Percentiles rank a stretch among this genome's conserved stretches.
These are phyloP conservation scores for Martiniozyma abietophila DNA, from an alignment of 805 yeast species.

Conservation along the genomic window DNA sequence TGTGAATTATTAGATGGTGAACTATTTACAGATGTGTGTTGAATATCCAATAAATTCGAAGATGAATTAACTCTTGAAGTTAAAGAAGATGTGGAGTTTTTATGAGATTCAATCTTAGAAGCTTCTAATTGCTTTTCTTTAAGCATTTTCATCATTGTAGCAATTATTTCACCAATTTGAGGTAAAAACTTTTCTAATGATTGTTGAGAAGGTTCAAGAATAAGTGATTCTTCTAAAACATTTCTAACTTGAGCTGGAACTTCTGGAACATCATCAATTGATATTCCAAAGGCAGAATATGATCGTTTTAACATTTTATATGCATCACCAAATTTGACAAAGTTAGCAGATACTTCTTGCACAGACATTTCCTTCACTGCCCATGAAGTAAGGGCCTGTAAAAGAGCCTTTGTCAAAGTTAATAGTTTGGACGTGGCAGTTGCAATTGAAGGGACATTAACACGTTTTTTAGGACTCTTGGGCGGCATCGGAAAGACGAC, in stretches of 20 bases:
- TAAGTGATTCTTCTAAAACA: constrained; percentile 77
- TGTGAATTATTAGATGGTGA: background rate
- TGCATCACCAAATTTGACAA: constrained; percentile 88
- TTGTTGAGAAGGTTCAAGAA: constrained; percentile 77
- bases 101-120: constrained; percentile 11
- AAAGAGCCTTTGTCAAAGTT: constrained; percentile 78
- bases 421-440: constrained; percentile 48
- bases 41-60: background rate
- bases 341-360: constrained; percentile 77
- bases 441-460: constrained; percentile 56
- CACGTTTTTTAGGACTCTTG: no score
- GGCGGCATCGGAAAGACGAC: no score
- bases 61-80: constrained; percentile 3
- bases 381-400: constrained; percentile 89
- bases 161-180: constrained; percentile 75
- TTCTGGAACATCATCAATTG: constrained; percentile 76
- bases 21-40: background rate
- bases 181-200: constrained; percentile 77
- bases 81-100: constrained; percentile 3
- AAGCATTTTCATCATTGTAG: constrained; percentile 65
- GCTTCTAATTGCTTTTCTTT: constrained; percentile 63
- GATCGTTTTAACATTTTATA: constrained; percentile 80
- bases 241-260: constrained; percentile 76
- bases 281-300: constrained; percentile 70
- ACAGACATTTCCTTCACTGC: constrained; percentile 74